phyloP scores from a whole-genome alignment of 2,329 filamentous ascomycete genomes.

The Teratosphaeriaceae sp. region DNA sequence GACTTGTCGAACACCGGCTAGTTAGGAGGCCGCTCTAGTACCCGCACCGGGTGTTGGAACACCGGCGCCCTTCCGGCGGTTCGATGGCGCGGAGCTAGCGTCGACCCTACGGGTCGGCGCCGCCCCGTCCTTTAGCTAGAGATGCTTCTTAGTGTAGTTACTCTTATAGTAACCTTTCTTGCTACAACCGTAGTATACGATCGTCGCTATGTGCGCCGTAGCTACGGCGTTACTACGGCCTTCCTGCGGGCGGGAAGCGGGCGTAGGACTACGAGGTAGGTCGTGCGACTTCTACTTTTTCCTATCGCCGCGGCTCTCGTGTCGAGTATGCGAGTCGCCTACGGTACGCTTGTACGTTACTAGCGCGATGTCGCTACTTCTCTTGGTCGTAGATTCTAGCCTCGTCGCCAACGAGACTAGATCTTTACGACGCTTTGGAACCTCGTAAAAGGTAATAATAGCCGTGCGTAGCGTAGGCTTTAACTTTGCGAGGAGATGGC shows the following conservation, averaged over 20 bases:
- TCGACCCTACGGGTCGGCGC: background rate
- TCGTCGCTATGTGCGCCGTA: background rate
- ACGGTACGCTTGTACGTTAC: background rate
- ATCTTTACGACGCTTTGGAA: background rate
- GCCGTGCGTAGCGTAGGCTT: slow-evolving; percentile 1
- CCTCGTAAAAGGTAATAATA: background rate
- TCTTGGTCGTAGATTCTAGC: background rate
- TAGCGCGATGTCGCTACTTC: too few species aligned
- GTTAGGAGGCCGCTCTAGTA: background rate
- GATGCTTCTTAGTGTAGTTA: background rate
- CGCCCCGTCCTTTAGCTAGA: background rate
- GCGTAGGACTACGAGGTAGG: background rate
- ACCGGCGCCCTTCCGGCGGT: too few species aligned
- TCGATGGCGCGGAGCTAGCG: background rate
- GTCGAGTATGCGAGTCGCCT: background rate
- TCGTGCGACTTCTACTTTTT: background rate
- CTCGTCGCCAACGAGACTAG: background rate
- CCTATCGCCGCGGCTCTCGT: too few species aligned
- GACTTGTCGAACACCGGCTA: background rate
- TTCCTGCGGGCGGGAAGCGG: background rate
- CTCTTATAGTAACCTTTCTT: background rate
- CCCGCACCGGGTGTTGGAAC: too few species aligned
- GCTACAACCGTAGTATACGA: background rate
- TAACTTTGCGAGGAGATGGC: slow-evolving; percentile 3
- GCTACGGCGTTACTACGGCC: background rate